A percentile compares a stretch with the other conserved stretches of the same genome.
These are phyloP conservation scores for Viola pubescens DNA, from an alignment of 441 rosid species.

Conservation along the genomic window DNA sequence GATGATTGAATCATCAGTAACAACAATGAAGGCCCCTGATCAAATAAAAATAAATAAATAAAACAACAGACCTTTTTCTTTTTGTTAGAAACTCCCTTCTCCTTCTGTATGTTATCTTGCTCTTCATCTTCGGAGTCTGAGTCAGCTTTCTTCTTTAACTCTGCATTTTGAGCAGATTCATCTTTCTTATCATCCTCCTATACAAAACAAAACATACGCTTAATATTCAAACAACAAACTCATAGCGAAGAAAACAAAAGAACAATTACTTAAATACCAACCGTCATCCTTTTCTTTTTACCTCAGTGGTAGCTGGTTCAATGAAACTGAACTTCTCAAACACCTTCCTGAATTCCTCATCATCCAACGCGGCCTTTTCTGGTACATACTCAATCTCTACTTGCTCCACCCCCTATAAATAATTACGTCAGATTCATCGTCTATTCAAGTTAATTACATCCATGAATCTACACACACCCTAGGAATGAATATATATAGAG, in stretches of 20 bases:
- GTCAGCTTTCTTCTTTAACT: conserved; percentile 49
- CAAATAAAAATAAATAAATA: not conserved
- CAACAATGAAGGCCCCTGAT: not conserved
- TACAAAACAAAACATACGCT: conserved; percentile 8
- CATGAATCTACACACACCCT: conserved; percentile 20
- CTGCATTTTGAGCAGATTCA: conserved; percentile 57
- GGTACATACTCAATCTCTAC: conserved; percentile 84
- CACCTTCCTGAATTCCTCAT: conserved; percentile 71
- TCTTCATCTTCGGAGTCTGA: conserved; percentile 78
- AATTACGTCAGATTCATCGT: conserved; percentile 1
- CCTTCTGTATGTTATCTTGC: conserved; percentile 55
- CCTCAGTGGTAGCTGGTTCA: conserved; percentile 53
- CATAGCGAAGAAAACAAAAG: not conserved
- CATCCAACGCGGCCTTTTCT: conserved; percentile 75
- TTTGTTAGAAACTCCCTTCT: conserved; percentile 84
- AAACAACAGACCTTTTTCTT: conserved; percentile 63
- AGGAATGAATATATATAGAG: conserved; percentile 8
- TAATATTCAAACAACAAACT: not conserved
- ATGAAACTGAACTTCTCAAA: conserved; percentile 75
- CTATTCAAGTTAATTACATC: not conserved
- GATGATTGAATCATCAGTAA: not conserved
- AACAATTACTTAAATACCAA: not conserved
- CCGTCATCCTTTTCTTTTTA: conserved; percentile 12
- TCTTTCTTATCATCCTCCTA: conserved; percentile 61
- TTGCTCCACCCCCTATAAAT: conserved; percentile 47